Base-by-base conservation (phyloP, 352 stramenopile genomes). In the Hyaloperonospora brassicae region DNA sequence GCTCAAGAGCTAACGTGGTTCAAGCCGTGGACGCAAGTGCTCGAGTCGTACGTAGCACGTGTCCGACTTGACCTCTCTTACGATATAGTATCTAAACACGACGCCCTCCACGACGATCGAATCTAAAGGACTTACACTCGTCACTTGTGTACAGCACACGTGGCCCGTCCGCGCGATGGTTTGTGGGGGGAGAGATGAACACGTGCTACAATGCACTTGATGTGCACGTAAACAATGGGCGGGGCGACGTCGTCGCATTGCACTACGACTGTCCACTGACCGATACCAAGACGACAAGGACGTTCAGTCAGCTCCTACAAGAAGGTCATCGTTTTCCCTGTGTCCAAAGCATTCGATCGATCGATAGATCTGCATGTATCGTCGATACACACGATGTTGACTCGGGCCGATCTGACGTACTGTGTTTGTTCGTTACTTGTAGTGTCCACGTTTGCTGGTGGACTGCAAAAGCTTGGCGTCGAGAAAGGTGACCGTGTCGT, bases 401-500 rank as follows among this genome's bases (percentile, higher is more conserved):
- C 9, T 53, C 35, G 13, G 14, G n/a, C 9, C 8, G 8, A 2
- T 43, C 17, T 30, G 31, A 46, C 23, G 9, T 52, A 52, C 13
- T 42, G 11, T n/a, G 34, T 9, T 27, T 46, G n/a, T 56, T 39
- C 22, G 30, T 12, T 34, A 52, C n/a, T 43, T 49, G 40, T 38
- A 78, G 84, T 93, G 5, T 61, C 62, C 5, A 70, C 49, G 2
- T 82, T 95, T 59, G 77, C 86, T 17, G 71, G 68, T 5, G 82
- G 67, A 8, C 57, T 95, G 8, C 59, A 67, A 39, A 70, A 74
- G 48, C 61, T 79, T 5, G 84, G 84, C 7, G 70, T 82, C 14
- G 64, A 64, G 34, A 80, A 96, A 58, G 91, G 91, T 5, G 92
- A 98, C 71, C 76, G 92, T n/a, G 94, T 98, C 3, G 96, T 93